A percentile compares a stretch with the other conserved stretches of the same genome.
phyloP scores from a whole-genome alignment of 495 filamentous ascomycete species.

The Penicillium verhagenii region DNA sequence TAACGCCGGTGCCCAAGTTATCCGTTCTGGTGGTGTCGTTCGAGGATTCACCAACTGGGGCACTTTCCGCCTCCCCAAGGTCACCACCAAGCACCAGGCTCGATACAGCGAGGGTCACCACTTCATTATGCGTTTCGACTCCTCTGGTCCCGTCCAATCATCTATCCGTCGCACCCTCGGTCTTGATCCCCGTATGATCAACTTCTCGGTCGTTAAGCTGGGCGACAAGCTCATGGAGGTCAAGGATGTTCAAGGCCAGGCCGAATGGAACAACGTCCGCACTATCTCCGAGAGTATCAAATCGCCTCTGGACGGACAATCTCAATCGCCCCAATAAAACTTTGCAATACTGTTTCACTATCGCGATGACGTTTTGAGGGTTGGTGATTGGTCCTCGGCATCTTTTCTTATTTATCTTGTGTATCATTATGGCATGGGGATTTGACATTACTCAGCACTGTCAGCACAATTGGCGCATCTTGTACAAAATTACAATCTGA shows the following conservation, averaged over 20 bases:
- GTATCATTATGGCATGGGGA: constrained; percentile 36
- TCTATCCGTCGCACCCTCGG: constrained; percentile 69
- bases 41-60: constrained; percentile 96
- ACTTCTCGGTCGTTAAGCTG: constrained; percentile 81
- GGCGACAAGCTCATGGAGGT: constrained; percentile 73
- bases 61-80: constrained; percentile 74
- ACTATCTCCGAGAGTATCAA: constrained; percentile 33
- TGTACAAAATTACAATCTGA: constrained; percentile 35
- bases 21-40: constrained; percentile 83
- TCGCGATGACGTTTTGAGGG: constrained; percentile 11
- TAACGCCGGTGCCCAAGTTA: constrained; percentile 78
- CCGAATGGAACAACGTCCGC: constrained; percentile 54
- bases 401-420: constrained; percentile 23
- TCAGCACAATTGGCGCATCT: constrained; percentile 42
- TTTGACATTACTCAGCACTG: constrained; percentile 28
- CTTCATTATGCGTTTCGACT: constrained; percentile 96
- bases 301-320: no score
- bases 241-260: constrained; percentile 58
- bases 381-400: constrained; percentile 8
- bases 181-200: constrained; percentile 90
- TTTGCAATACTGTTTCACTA: neutral
- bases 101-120: constrained; percentile 83
- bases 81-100: constrained; percentile 72
- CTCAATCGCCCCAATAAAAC: no score
- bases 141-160: constrained; percentile 65